These are phyloP conservation scores for Jamesozyma piceae DNA, from an alignment of 805 yeast species.

Conservation along the genomic window DNA sequence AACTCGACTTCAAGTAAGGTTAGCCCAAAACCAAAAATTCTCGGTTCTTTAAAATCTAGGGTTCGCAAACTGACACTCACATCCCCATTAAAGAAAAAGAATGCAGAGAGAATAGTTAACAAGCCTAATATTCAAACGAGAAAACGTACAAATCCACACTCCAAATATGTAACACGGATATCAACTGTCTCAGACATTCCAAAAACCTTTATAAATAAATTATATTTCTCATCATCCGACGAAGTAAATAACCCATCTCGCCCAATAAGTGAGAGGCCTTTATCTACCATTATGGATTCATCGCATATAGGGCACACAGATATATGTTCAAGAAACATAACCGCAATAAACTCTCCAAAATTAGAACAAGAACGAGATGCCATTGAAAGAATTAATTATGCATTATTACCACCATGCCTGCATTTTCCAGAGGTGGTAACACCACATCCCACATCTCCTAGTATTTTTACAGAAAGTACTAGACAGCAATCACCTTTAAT, in stretches of 20 bases:
- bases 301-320: not conserved
- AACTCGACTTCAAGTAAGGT: not conserved
- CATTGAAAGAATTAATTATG: slow-evolving; percentile 24
- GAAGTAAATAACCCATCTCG: not conserved
- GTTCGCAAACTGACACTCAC: not conserved
- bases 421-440: not conserved
- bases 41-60: slow-evolving; percentile 1
- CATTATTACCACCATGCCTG: slow-evolving; percentile 24
- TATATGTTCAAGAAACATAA: not conserved
- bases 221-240: slow-evolving; percentile 1
- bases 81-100: slow-evolving; percentile 4
- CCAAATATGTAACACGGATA: slow-evolving; percentile 19
- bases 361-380: slow-evolving; percentile 23
- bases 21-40: not conserved
- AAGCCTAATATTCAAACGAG: not conserved
- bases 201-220: slow-evolving; percentile 15
- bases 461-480: not conserved
- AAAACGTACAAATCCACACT: slow-evolving; percentile 2
- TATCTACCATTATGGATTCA: slow-evolving; percentile 4
- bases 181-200: slow-evolving; percentile 28
- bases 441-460: not conserved
- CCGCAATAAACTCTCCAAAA: slow-evolving; percentile 6
- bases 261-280: slow-evolving; percentile 1
- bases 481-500: slow-evolving; percentile 8
- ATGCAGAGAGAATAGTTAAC: not conserved